phyloP scores from a whole-genome alignment of 148 eudicot species.

The Chenopodium album region DNA sequence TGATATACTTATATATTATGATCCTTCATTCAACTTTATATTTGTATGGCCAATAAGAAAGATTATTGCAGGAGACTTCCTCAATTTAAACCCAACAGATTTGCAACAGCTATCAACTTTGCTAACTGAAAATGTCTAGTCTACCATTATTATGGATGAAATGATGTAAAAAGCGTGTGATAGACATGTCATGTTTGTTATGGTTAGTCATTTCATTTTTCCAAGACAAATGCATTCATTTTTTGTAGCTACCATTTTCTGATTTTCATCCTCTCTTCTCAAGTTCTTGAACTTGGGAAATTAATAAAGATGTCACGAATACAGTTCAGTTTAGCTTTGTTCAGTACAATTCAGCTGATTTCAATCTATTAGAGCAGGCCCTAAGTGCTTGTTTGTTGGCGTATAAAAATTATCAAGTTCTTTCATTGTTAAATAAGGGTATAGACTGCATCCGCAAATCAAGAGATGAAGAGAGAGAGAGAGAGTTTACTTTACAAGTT shows the following conservation, averaged over 20 bases:
- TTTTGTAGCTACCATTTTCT: neutral
- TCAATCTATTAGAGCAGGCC: too few relatives aligned
- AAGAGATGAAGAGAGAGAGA: too few relatives aligned
- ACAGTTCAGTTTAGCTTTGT: too few relatives aligned
- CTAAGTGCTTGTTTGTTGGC: too few relatives aligned
- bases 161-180: conserved; percentile 8
- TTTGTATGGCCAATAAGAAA: neutral
- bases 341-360: too few relatives aligned
- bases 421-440: too few relatives aligned
- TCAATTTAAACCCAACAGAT: neutral
- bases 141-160: neutral
- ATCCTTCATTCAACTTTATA: neutral
- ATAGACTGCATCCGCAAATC: too few relatives aligned
- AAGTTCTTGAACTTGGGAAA: too few relatives aligned
- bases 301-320: too few relatives aligned
- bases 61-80: neutral
- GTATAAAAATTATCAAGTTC: too few relatives aligned
- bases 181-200: neutral
- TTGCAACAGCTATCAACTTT: neutral
- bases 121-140: neutral
- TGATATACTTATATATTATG: neutral
- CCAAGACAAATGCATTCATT: neutral
- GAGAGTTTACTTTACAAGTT: too few relatives aligned
- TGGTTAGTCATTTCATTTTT: neutral
- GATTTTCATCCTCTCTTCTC: too few relatives aligned